Evolutionary conservation across 2,329 filamentous ascomycete genomes (phyloP), one percentile per base, ranked within the genome.

Genomic region (Colletotrichum shisoi): DNA sequence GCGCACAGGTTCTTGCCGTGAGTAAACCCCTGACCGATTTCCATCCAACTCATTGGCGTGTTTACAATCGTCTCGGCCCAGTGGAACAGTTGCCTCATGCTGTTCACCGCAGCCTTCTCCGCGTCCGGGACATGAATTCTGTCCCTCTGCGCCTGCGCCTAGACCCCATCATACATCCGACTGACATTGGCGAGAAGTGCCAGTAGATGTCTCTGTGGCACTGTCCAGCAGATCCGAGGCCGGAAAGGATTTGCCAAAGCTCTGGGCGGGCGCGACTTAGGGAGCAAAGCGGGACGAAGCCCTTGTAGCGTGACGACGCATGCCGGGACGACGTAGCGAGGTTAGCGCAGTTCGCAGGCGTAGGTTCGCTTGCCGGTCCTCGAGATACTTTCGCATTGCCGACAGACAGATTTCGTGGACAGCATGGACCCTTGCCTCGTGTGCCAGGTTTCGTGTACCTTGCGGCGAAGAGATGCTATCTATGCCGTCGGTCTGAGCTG

Each of bases 141-240:
- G 45, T 75, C 73, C n/a, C 73, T 71, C 51, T 72, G 72, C 27
- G 76, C 73, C 17, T 73, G 72, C 12, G 67, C 68, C 76, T 75
- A 78, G 3, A 77, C 56, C 64, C 74, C 70, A 44, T 69, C 70
- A 69, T 75, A 76, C 42, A 78, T 76, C 42, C 54, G 65, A 42
- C 71, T 74, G 19, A 73, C 62, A 66, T 78, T 78, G 40, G 71
- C 69, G 17, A 76, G 71, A 1, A 78, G 73, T 17, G 40, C 65
- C 62, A 3, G 71, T 73, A 4, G 72, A 61, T 12, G n/a, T 40
- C 11, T 57, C 37, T 2, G 71, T 52, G 24, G 39, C 42, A 11
- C 11, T 34, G 15, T 13, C 17, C 7, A 9, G 51, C 39, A 11
- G 11, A 31, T 52, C 54, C 46, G 45, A 42, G 37, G 44, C 58